A percentile compares a stretch with the other conserved stretches of the same genome.
phyloP scores from a whole-genome alignment of 306 rosid genomes.

The Nissolia schottii region DNA sequence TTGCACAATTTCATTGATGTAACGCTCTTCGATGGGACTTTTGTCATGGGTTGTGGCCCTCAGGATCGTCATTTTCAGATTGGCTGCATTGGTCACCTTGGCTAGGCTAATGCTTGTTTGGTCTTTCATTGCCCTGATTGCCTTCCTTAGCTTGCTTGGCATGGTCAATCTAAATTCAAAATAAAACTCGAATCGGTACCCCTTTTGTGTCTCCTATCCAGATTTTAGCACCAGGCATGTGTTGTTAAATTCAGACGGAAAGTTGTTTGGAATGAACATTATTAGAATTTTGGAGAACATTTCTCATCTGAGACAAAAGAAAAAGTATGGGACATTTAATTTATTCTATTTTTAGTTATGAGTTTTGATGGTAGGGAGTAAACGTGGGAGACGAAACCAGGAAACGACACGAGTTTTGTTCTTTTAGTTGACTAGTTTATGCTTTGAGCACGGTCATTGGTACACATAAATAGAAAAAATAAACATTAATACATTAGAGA shows the following conservation, averaged over 20 bases:
- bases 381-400: background rate
- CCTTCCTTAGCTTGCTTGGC: slow-evolving; percentile 89
- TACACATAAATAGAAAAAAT: too few relatives aligned
- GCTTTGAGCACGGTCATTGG: too few relatives aligned
- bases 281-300: background rate
- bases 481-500: too few relatives aligned
- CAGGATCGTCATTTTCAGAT: slow-evolving; percentile 60
- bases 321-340: background rate
- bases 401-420: background rate
- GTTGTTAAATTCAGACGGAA: background rate
- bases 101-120: slow-evolving; percentile 92
- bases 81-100: slow-evolving; percentile 58
- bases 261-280: background rate
- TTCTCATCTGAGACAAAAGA: background rate
- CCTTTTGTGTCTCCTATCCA: background rate
- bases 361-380: slow-evolving; percentile 26
- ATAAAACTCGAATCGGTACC: background rate
- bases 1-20: slow-evolving; percentile 51
- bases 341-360: slow-evolving; percentile 10
- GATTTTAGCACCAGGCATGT: background rate
- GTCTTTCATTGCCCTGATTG: slow-evolving; percentile 87
- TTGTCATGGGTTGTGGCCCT: slow-evolving; percentile 80
- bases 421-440: background rate
- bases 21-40: slow-evolving; percentile 59
- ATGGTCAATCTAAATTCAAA: slow-evolving; percentile 36